Evolutionary conservation across 164 flowering plant genomes (phyloP), one percentile per base, ranked within the genome.

Genomic region (Piper betle): DNA sequence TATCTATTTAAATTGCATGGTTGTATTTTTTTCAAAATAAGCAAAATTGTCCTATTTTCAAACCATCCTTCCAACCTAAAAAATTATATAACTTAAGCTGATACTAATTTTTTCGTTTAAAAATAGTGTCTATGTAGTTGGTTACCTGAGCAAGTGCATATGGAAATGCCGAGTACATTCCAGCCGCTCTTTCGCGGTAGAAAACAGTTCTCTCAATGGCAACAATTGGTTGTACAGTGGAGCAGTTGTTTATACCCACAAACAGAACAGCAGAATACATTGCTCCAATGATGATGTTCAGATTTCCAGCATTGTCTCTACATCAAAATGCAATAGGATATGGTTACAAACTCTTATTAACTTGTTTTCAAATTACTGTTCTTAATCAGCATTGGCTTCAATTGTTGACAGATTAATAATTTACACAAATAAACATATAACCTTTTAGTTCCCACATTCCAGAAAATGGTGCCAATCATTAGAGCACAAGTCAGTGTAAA

Each of bases 141-240:
- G 66, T 68, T 46, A 88, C 97, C 86, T 89, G 98, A 62, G 98
- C 86, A 39, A 89, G 68, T 55, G 93, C 96, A 71, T 89, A 92
- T 53, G 98, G 96, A 57, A 89, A 62, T 1, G 96, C 88, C 18
- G 93, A 87, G 69, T 89, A 92, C 98, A 92, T 92, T 41, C 96
- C 98, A 7, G 96, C 96, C 11, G 96, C 96, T 72, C 84, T 71
- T 78, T 92, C 96, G 55, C 96, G 71, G 65, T 89, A 89, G 57
- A 85, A 92, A 13, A 92, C 96, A 0, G 94, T 85, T 72, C 98
- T 80, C 69, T 92, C 98, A 10, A 79, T 58, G n/a, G 85, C 82
- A 1, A 92, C 90, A 42, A 92, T 58, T 5, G 96, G 98, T 64
- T 87, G 93, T 1, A 92, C 96, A 0, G 93, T 81, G 7, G 81